These are phyloP conservation scores for Fusarium verticillioides DNA, from an alignment of 2,329 filamentous ascomycete genomes.

Conservation along the genomic window DNA sequence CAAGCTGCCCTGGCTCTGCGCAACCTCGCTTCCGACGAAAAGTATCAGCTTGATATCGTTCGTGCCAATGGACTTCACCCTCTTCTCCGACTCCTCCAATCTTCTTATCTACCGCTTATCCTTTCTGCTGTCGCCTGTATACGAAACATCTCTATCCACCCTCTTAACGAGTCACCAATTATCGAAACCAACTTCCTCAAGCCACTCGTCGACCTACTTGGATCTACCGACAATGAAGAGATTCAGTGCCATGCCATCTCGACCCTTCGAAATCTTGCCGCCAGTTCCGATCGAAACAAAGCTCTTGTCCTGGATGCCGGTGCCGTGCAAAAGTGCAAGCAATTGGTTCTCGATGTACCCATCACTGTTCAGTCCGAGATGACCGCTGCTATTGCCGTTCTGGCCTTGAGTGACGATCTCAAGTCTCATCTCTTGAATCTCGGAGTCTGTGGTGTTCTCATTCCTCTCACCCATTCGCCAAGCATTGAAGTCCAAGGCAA, in stretches of 20 bases:
- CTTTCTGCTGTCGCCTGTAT: slow-evolving; percentile 98
- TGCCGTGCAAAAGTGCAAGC: slow-evolving; percentile 98
- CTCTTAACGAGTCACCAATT: slow-evolving; percentile 96
- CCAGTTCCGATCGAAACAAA: slow-evolving; percentile 98
- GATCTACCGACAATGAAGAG: slow-evolving; percentile 96
- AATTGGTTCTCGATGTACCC: slow-evolving; percentile 91
- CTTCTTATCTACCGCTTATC: slow-evolving; percentile 94
- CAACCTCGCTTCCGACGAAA: slow-evolving; percentile 97
- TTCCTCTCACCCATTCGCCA: slow-evolving; percentile 92
- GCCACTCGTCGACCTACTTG: slow-evolving; percentile 91
- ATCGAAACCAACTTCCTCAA: slow-evolving; percentile 97
- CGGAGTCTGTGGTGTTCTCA: slow-evolving; percentile 95
- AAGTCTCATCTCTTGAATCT: slow-evolving; percentile 91
- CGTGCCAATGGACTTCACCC: slow-evolving; percentile 86
- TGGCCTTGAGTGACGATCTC: slow-evolving; percentile 94
- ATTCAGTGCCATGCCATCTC: slow-evolving; percentile 99
- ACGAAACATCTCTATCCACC: slow-evolving; percentile 98
- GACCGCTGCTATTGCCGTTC: slow-evolving; percentile 98
- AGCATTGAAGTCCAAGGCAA: slow-evolving; percentile 99
- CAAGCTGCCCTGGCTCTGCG: slow-evolving; percentile 93
- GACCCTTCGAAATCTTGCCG: slow-evolving; percentile 92
- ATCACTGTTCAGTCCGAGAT: slow-evolving; percentile 98
- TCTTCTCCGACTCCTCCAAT: slow-evolving; percentile 89
- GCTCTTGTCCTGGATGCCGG: slow-evolving; percentile 96
- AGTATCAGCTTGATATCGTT: slow-evolving; percentile 98